phyloP scores from a whole-genome alignment of 768 basidiomycete genomes.

The Clitopilus passeckerianus region DNA sequence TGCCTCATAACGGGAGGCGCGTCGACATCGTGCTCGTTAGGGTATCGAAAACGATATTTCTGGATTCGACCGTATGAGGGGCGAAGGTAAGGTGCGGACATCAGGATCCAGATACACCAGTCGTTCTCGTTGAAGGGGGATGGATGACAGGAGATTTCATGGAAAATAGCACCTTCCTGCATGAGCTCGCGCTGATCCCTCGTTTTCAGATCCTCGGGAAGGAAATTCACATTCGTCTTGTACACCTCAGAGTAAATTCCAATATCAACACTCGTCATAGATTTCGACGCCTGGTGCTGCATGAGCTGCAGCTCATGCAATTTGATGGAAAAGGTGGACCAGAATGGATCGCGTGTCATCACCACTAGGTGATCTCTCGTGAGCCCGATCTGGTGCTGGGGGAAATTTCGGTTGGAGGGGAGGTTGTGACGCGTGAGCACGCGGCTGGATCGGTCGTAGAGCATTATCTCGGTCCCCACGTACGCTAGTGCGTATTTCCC shows the following conservation, averaged over 20 bases:
- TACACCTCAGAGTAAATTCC: not conserved
- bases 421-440: not conserved
- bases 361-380: not conserved
- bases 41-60: not conserved
- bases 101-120: not conserved
- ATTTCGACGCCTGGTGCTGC: not conserved
- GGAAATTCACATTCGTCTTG: not conserved
- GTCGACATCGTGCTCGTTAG: not conserved
- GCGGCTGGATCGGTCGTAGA: not conserved
- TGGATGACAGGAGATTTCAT: not conserved
- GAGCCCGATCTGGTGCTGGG: not conserved
- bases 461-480: not conserved
- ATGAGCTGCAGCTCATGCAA: not conserved
- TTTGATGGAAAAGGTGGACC: not conserved
- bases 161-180: not conserved
- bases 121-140: not conserved
- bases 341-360: not conserved
- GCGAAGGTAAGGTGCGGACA: not conserved
- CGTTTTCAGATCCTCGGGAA: not conserved
- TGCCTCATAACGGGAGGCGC: not conserved
- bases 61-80: not conserved
- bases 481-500: not conserved
- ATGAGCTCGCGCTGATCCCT: not conserved
- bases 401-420: not conserved
- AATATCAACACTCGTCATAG: not conserved